A percentile compares a stretch with the other conserved stretches of the same genome.
These are phyloP conservation scores for Colletotrichum sp. DNA, from an alignment of 2,329 filamentous ascomycete species.

Conservation along the genomic window DNA sequence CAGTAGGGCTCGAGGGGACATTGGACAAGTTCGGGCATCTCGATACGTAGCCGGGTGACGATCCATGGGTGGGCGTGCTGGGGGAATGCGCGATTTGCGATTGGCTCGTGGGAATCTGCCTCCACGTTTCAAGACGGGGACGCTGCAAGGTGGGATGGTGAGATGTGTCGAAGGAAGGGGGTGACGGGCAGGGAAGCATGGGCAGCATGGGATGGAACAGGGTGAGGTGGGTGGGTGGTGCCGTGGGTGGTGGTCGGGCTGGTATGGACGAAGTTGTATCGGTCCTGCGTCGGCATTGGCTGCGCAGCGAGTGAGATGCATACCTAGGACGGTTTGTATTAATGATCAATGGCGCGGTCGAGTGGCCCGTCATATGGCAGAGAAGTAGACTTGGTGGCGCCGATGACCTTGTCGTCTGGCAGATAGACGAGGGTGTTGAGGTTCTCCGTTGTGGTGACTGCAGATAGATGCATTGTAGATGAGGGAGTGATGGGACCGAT, in stretches of 20 bases:
- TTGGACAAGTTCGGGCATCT: conserved; percentile 6
- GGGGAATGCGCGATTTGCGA: conserved; percentile 6
- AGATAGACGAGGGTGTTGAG: background rate
- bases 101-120: conserved; percentile 7
- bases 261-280: conserved; percentile 8
- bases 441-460: background rate
- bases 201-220: conserved; percentile 11
- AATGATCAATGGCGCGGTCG: background rate
- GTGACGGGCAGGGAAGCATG: background rate
- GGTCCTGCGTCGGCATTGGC: background rate
- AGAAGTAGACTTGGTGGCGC: background rate
- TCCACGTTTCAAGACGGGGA: conserved; percentile 19
- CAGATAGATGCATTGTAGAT: background rate
- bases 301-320: background rate
- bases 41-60: background rate
- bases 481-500: background rate
- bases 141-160: conserved; percentile 14
- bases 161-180: conserved; percentile 9
- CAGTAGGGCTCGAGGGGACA: background rate
- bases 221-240: background rate
- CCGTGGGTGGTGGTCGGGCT: background rate
- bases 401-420: background rate
- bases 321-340: background rate
- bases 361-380: background rate
- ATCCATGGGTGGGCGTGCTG: background rate